Base-by-base conservation (phyloP, 257 asterid species). In the Nicotiana otophora region DNA sequence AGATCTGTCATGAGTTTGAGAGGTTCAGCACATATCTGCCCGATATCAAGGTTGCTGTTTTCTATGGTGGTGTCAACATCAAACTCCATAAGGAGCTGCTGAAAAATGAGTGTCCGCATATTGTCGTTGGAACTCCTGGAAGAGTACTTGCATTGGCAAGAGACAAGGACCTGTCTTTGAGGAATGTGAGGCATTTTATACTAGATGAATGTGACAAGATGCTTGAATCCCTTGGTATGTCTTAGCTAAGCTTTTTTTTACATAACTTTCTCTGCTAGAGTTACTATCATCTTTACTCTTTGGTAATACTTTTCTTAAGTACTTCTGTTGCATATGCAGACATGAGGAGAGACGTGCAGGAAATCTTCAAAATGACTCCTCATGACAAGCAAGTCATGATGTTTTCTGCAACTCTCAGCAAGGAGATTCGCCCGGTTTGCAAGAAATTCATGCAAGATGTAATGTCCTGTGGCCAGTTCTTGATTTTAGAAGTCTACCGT, bases 361-460 rank as follows among this genome's bases (percentile, higher is more conserved):
- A 89, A 87, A 94, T 94, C 84, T 94, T 94, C 91, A 93, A 92
- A 88, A 90, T 91, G 98, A 94, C 97, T 39, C 98, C 98, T 60
- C 97, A 94, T 75, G 98, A 94, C 84, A 94, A 94, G 88, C 98
- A 94, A 89, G 98, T 94, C 54, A 94, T 93, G 98, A 94, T 94
- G 98, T 94, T 94, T 84, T 93, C 97, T 19, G 97, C 98, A 31
- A 95, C 98, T 2, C 96, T 94, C 81, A 92, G 98, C 92, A 94
- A 94, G 91, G 98, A 95, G 86, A 94, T 93, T 61, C 97, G 97
- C 67, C 98, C 98, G 0, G 92, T 94, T 80, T 94, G 98, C 97
- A 94, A 93, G 91, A 94, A 95, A 83, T 94, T 94, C 78, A 94
- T 94, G 97, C 97, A 92, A 93, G 97, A 94, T 89, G 98, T 95